Evolutionary conservation across 2,329 filamentous ascomycete species (phyloP).

Genomic region (Stagonosporopsis chrysanthemi): DNA sequence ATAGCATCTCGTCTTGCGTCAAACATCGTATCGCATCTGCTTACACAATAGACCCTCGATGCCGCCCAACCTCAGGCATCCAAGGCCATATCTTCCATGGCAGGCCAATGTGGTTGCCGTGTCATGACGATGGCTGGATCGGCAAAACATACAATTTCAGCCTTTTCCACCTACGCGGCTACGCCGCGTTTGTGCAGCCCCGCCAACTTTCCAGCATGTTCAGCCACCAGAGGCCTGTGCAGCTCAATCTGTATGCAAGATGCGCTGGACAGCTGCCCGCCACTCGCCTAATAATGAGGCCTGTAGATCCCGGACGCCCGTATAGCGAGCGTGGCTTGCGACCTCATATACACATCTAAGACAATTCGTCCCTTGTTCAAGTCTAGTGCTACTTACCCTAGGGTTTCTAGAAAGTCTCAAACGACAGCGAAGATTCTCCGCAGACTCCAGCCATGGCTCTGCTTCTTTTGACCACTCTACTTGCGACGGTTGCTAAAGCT

Average conservation of each 20-base stretch:
- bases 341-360: background rate
- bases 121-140: background rate
- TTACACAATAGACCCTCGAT: background rate
- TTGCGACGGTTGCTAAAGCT: conserved; percentile 34
- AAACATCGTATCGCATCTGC: background rate
- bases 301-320: conserved; percentile 6
- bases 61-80: background rate
- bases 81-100: background rate
- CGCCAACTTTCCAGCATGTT: conserved; percentile 1
- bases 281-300: background rate
- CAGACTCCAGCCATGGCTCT: conserved; percentile 29
- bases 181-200: conserved; percentile 1
- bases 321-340: background rate
- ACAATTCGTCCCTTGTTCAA: background rate
- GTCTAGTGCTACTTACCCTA: background rate
- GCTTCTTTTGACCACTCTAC: conserved; percentile 28
- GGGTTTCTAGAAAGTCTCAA: background rate
- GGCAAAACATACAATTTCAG: background rate
- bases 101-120: background rate
- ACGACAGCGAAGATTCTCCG: background rate
- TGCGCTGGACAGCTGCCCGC: conserved; percentile 22
- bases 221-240: conserved; percentile 19
- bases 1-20: background rate
- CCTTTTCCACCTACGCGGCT: conserved; percentile 6
- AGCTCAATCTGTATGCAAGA: conserved; percentile 24